Conservation (phyloP, 495 filamentous ascomycete species). For the Baudoinia panamericana region DNA sequence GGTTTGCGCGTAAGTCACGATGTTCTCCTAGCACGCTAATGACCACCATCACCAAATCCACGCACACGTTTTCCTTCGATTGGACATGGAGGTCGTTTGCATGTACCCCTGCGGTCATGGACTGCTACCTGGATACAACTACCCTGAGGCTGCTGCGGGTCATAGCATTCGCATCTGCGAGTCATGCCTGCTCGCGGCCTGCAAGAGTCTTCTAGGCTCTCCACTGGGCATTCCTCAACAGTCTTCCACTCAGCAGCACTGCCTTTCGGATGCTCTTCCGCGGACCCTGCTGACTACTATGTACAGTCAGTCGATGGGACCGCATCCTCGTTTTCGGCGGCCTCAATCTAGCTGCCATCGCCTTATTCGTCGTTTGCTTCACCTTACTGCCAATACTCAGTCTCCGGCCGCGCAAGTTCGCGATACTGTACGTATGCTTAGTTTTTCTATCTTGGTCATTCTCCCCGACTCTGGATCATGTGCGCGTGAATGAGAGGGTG, state of each 20-base stretch:
- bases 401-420: slow-evolving; percentile 79
- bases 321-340: slow-evolving; percentile 80
- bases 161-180: too few species aligned
- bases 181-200: too few species aligned
- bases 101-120: too few species aligned
- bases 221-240: too few species aligned
- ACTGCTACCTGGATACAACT: too few species aligned
- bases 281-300: slow-evolving; percentile 26
- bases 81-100: too few species aligned
- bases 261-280: slow-evolving; percentile 8
- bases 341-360: slow-evolving; percentile 80
- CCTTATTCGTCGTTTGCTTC: slow-evolving; percentile 88
- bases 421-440: slow-evolving; percentile 69
- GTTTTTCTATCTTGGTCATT: slow-evolving; percentile 19
- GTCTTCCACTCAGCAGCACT: too few species aligned
- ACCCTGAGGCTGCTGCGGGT: too few species aligned
- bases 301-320: slow-evolving; percentile 91
- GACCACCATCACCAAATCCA: too few species aligned
- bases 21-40: slow-evolving; percentile 8
- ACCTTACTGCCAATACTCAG: slow-evolving; percentile 69
- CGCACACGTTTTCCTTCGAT: too few species aligned
- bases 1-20: slow-evolving; percentile 78
- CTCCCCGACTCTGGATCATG: not conserved
- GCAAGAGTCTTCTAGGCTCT: too few species aligned
- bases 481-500: too few species aligned